phyloP scores from a whole-genome alignment of 257 asterid genomes.

The Ligustrum vulgare region DNA sequence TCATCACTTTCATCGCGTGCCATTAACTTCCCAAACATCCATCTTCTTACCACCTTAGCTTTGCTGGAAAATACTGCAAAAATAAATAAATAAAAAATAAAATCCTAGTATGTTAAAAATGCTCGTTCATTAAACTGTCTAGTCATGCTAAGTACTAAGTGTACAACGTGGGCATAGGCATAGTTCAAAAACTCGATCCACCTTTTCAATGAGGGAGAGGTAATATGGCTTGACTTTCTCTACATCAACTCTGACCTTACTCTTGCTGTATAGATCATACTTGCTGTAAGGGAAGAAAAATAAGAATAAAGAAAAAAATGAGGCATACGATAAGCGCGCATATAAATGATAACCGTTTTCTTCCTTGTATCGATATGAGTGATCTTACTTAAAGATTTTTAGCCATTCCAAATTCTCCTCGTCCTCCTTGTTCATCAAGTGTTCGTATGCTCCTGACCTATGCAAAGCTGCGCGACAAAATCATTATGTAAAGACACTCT shows the following conservation, averaged over 20 bases:
- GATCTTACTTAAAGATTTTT: slow-evolving; percentile 31
- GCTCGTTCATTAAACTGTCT: background rate
- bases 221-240: slow-evolving; percentile 45
- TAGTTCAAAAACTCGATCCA: background rate
- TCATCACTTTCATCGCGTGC: no score
- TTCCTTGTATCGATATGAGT: background rate
- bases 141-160: background rate
- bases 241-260: slow-evolving; percentile 33
- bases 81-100: no score
- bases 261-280: slow-evolving; percentile 46
- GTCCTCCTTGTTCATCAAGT: slow-evolving; percentile 49
- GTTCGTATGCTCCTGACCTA: slow-evolving; percentile 32
- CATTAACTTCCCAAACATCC: background rate
- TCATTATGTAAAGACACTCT: no score
- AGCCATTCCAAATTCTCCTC: slow-evolving; percentile 44
- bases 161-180: background rate
- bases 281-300: slow-evolving; percentile 23
- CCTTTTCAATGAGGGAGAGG: slow-evolving; percentile 42
- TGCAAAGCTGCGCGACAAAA: slow-evolving; percentile 30
- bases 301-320: background rate
- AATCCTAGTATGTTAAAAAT: background rate
- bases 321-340: background rate
- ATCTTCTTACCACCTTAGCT: slow-evolving; percentile 39
- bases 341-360: background rate
- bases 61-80: slow-evolving; percentile 45